Percentiles rank a stretch among this genome's conserved stretches.
phyloP scores from a whole-genome alignment of 352 stramenopile species.

The Phytophthora citricola region DNA sequence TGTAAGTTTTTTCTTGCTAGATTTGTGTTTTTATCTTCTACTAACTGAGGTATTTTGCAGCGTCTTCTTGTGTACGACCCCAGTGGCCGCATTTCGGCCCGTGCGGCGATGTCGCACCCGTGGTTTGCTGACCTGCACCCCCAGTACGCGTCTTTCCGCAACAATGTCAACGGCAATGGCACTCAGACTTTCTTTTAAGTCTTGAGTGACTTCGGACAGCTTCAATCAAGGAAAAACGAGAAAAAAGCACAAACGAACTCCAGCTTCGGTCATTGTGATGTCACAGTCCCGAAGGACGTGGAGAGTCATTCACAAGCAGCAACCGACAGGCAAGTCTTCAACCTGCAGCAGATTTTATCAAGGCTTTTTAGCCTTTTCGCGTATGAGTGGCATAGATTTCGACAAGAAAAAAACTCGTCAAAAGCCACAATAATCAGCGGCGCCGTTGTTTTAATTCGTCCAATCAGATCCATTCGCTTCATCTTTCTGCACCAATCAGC shows the following conservation, averaged over 20 bases:
- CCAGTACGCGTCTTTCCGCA: slow-evolving; percentile 78
- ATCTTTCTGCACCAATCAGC: slow-evolving; percentile 20
- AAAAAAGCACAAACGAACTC: slow-evolving; percentile 4
- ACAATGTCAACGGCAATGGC: slow-evolving; percentile 54
- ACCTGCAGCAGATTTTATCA: slow-evolving; percentile 15
- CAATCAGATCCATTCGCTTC: slow-evolving; percentile 27
- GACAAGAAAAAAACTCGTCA: slow-evolving; percentile 15
- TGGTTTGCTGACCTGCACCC: slow-evolving; percentile 87
- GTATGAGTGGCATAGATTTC: slow-evolving; percentile 23
- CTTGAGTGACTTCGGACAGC: not conserved
- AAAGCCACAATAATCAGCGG: not conserved
- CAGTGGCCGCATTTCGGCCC: slow-evolving; percentile 77
- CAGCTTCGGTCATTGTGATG: not conserved
- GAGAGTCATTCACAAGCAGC: slow-evolving; percentile 5
- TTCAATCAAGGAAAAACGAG: slow-evolving; percentile 12
- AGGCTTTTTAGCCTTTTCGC: slow-evolving; percentile 8
- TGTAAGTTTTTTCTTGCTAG: slow-evolving; percentile 45
- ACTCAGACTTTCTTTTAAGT: slow-evolving; percentile 52
- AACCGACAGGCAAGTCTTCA: not conserved
- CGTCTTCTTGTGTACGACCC: slow-evolving; percentile 86
- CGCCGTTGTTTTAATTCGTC: slow-evolving; percentile 12
- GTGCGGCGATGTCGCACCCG: slow-evolving; percentile 81
- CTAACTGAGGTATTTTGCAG: slow-evolving; percentile 31
- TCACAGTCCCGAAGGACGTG: not conserved
- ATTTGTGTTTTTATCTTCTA: slow-evolving; percentile 15